Conservation (phyloP, 495 filamentous ascomycete species). For the Neurospora terricola region DNA sequence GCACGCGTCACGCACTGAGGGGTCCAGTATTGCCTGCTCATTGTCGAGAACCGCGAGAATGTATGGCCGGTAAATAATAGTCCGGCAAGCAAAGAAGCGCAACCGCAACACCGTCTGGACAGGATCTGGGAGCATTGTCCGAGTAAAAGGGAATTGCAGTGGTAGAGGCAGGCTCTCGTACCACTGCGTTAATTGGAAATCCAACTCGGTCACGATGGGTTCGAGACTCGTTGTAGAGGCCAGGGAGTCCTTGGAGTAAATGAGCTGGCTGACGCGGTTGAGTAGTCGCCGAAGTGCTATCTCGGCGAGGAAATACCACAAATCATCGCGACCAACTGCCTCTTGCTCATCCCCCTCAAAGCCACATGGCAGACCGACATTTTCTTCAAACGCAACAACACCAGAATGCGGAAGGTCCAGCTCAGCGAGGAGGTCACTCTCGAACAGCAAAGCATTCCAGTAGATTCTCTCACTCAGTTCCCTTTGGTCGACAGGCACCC, state of each 20-base stretch:
- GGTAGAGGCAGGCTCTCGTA: conserved; percentile 65
- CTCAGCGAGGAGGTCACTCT: conserved; percentile 73
- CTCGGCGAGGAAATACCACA: conserved; percentile 79
- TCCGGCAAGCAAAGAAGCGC: conserved; percentile 74
- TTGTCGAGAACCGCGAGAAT: conserved; percentile 72
- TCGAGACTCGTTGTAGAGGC: conserved; percentile 60
- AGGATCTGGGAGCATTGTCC: conserved; percentile 53
- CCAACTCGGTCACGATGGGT: conserved; percentile 67
- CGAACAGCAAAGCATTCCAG: conserved; percentile 75
- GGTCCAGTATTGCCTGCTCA: conserved; percentile 58
- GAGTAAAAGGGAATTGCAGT: conserved; percentile 64
- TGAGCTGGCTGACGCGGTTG: conserved; percentile 70
- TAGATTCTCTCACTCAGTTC: conserved; percentile 69
- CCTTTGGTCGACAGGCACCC: conserved; percentile 55
- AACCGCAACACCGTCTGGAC: conserved; percentile 70
- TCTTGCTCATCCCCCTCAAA: conserved; percentile 62
- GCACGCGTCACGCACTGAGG: conserved; percentile 63
- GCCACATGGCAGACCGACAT: conserved; percentile 64
- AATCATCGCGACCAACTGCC: conserved; percentile 57
- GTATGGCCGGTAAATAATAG: conserved; percentile 78
- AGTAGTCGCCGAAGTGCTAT: conserved; percentile 67
- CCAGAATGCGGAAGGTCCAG: conserved; percentile 74
- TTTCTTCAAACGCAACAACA: conserved; percentile 70
- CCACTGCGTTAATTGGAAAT: conserved; percentile 77
- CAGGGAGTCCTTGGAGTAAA: conserved; percentile 64